Base-by-base conservation (phyloP, 345 rosid species). In the Conringia planisiliqua region DNA sequence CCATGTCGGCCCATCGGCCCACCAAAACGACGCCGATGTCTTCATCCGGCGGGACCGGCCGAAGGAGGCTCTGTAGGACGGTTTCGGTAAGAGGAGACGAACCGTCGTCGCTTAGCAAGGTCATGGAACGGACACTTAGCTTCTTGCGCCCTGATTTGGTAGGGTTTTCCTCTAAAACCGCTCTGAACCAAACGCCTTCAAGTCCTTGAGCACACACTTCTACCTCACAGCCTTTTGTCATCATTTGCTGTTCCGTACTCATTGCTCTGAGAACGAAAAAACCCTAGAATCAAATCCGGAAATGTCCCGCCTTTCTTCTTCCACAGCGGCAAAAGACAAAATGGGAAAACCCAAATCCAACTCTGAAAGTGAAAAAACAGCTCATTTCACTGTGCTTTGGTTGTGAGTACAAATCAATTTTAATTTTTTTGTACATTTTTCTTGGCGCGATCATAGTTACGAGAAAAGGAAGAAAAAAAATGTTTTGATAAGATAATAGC, bases 21-120 rank as follows among this genome's bases (percentile, higher is more conserved):
- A n/a, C n/a, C n/a, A n/a, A n/a, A n/a, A 18, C 60, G 18, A 62
- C 52, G 1, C 16, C 64, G 11, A 0, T 1, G 52, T 65, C 30
- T 12, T 42, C 44, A 1, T 4, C 63, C 5, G 87, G 85, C 7
- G 90, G 92, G 9, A 83, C 10, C 1, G 94, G 91, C 58, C 94
- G 72, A 0, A 89, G 33, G 55, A 50, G 46, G 3, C 24, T 26
- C 7, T 81, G 82, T 33, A 85, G 86, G 32, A 85, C 83, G 0
- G 48, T 26, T 46, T 63, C 48, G 1, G 4, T 17, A 0, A 89
- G 47, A 3, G 82, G 87, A 56, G 73, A 13, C 3, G 33, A 32
- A 18, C 83, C 85, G 20, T 85, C 83, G 0, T 84, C 85, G 0
- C 11, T 63, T 11, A 85, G 70, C 54, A 87, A 58, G 5, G 82